Evolutionary conservation across 2,329 filamentous ascomycete genomes (phyloP), one percentile per base, ranked within the genome.

Genomic region (Cladosporium sp.): DNA sequence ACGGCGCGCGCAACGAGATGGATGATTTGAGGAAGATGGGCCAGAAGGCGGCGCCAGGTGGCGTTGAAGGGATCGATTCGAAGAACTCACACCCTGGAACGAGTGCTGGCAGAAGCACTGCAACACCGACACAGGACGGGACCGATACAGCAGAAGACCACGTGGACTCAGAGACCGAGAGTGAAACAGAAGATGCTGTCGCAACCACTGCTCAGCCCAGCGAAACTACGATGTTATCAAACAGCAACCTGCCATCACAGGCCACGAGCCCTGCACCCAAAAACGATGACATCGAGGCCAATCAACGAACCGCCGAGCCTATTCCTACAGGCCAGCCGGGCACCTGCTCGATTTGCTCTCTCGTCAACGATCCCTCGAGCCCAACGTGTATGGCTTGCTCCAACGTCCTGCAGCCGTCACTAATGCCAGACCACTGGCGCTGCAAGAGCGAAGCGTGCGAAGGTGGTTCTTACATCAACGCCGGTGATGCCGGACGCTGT

Each of bases 301-400:
- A 54, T 1, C 28, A 32, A 18, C 8, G 16, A 28, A 39, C 16
- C 23, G 18, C 2, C 18, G 58, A 25, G 30, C 58, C 32, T 11
- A 28, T 21, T 16, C 26, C 58, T 10, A 6, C 43, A 14, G 5
- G 16, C 5, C 32, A 49, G 23, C 39, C 63, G 11, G 49, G 60
- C 18, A 54, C 36, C 32, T 65, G 91, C 72, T 79, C 83, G 0
- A 80, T 90, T 63, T 96, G 92, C 76, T 92, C 91, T 0, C 85
- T 90, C 59, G 78, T 80, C 59, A 93, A 92, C 73, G 78, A 83
- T 6, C 57, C 73, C 0, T 71, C 74, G 10, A 79, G 85, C 8
- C 76, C 87, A 2, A 90, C 86, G 4, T 95, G 92, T 75, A 78
- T 77, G 8, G 83, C 89, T 62, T 95, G 92, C 75, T 84, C 88